Conservation (phyloP, 495 filamentous ascomycete species). For the Chaetomium cochliodes region DNA sequence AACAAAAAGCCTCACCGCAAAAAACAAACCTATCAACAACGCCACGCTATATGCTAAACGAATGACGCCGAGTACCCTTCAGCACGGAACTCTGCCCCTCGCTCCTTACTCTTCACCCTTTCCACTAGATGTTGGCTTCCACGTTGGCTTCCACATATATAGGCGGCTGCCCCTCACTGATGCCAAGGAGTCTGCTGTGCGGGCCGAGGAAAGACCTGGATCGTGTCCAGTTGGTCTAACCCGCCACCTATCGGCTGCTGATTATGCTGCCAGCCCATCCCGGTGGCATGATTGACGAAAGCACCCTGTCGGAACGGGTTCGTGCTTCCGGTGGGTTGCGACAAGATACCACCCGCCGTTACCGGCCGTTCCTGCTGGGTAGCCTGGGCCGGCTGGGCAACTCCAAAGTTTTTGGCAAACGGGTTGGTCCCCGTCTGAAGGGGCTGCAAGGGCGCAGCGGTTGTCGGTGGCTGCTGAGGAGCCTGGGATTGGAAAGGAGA, state of each 20-base stretch:
- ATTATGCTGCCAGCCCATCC: conserved; percentile 78
- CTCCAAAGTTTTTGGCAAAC: conserved; percentile 56
- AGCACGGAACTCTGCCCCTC: background rate
- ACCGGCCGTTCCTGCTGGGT: conserved; percentile 42
- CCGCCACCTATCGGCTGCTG: conserved; percentile 84
- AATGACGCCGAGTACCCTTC: conserved; percentile 15
- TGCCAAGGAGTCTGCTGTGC: conserved; percentile 57
- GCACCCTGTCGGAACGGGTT: conserved; percentile 91
- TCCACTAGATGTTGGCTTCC: background rate
- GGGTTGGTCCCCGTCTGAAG: conserved; percentile 70
- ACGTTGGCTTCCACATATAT: no score
- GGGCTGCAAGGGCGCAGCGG: conserved; percentile 52
- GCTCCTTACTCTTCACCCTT: background rate
- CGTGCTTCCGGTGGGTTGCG: conserved; percentile 79
- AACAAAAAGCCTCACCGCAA: conserved; percentile 15
- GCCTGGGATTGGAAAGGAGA: conserved; percentile 53
- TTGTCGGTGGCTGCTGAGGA: conserved; percentile 40
- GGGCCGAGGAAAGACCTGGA: conserved; percentile 84
- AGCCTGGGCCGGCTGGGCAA: conserved; percentile 33
- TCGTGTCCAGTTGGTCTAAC: conserved; percentile 72
- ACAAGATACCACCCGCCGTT: conserved; percentile 49
- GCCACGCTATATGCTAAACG: conserved; percentile 34
- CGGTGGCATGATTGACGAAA: conserved; percentile 84
- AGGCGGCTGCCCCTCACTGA: conserved; percentile 33
- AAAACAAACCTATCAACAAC: conserved; percentile 24